Evolutionary conservation across 2,329 filamentous ascomycete species (phyloP), one percentile per base, ranked within the genome.

Genomic region (Fusarium camptoceras): DNA sequence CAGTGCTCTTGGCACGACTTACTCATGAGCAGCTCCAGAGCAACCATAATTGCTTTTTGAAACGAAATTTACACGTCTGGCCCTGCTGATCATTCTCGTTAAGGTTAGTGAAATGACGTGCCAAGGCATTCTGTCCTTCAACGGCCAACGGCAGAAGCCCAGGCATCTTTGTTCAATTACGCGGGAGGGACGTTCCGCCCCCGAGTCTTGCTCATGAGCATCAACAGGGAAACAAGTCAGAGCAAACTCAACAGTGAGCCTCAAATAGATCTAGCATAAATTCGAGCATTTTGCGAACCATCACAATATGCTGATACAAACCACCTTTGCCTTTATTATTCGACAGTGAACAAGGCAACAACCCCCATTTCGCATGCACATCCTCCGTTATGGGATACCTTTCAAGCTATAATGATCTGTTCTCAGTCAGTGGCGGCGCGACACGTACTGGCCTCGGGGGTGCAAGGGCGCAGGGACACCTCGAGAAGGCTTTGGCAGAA

Each of bases 401-500:
- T 4, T 3, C 34, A 3, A 41, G 18, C 0, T 68, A 66, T 27
- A 44, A n/a, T 8, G 4, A 8, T 10, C 3, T 25, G 2, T 48
- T 28, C 15, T 66, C 64, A 2, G 58, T 55, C 27, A 34, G 15
- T 10, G 12, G 43, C 1, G 66, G 65, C 20, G 49, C 56, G 16
- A 51, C 55, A 2, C 65, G 58, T 20, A 24, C 59, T 1, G 25
- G 55, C 27, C 37, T 24, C 2, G 51, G 48, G 5, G 48, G 39
- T 6, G 6, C 12, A 8, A 46, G 54, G 31, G 48, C 64, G 28
- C n/a, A n/a, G 4, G 20, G n/a, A 11, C 57, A 66, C n/a, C 47
- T 60, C 9, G 24, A 47, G 4, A 55, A 18, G 5, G 62, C 59
- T 5, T 57, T 72, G 0, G 59, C 43, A 8, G 56, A 74, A 51